Evolutionary conservation across 176 grass and related monocot genomes (phyloP).

Genomic region (Raddia distichophylla): DNA sequence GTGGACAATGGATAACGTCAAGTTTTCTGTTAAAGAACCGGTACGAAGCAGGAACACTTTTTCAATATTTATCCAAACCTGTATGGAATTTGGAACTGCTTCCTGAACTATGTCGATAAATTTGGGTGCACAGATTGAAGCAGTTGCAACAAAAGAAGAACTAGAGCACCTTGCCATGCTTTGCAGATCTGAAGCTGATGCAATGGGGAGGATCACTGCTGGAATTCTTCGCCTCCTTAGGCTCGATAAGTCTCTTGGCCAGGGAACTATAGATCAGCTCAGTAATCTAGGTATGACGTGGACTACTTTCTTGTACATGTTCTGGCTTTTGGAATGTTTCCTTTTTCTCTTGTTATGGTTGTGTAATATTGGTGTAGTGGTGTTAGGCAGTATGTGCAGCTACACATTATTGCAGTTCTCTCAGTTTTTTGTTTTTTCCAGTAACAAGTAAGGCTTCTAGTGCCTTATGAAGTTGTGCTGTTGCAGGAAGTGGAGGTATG

Average conservation of each 20-base stretch:
- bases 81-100: conserved; percentile 22
- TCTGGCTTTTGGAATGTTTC: neutral
- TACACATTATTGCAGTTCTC: neutral
- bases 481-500: conserved; percentile 77
- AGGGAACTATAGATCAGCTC: conserved; percentile 83
- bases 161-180: conserved; percentile 77
- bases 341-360: neutral
- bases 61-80: conserved; percentile 32
- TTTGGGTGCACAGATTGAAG: conserved; percentile 72
- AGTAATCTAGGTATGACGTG: conserved; percentile 80
- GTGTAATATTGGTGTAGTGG: neutral
- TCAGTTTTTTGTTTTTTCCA: neutral
- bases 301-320: neutral
- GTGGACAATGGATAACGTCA: conserved; percentile 92
- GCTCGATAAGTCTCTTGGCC: conserved; percentile 94
- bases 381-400: conserved; percentile 3
- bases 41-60: conserved; percentile 61
- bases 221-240: conserved; percentile 89
- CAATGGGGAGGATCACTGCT: conserved; percentile 91
- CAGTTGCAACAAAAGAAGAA: conserved; percentile 89
- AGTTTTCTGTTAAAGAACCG: conserved; percentile 95
- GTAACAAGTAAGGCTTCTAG: neutral
- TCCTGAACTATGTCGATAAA: conserved; percentile 30
- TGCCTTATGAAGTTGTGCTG: conserved; percentile 25
- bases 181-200: conserved; percentile 93